Conservation (phyloP, 2,329 filamentous ascomycete genomes). For the Calonectria hawksworthii region DNA sequence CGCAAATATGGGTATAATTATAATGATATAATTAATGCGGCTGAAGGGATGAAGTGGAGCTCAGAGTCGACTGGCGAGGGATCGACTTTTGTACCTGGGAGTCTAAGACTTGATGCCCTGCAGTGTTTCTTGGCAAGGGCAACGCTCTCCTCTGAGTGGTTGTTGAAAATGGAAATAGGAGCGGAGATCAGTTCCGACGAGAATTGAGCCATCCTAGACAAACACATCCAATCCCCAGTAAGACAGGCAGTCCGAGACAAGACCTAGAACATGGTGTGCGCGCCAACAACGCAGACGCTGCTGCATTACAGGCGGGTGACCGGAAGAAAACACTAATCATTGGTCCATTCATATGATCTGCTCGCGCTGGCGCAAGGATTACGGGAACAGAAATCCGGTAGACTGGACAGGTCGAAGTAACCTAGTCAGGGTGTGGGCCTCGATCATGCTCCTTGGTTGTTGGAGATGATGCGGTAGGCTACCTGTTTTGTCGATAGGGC, state of each 20-base stretch:
- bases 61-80: not conserved
- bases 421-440: not conserved
- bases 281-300: not conserved
- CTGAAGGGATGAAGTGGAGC: not conserved
- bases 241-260: not conserved
- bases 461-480: not conserved
- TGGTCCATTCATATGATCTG: not conserved
- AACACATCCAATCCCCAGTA: not conserved
- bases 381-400: slow-evolving; percentile 13
- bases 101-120: not conserved
- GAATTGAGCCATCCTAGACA: not conserved
- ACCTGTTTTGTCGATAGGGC: not conserved
- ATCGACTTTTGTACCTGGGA: not conserved
- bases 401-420: not conserved
- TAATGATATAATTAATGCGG: not conserved
- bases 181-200: slow-evolving; percentile 13
- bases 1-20: not conserved
- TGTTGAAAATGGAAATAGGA: not conserved
- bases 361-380: slow-evolving; percentile 7
- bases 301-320: slow-evolving; percentile 1
- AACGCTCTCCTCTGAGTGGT: not conserved
- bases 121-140: not conserved
- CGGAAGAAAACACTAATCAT: slow-evolving; percentile 8
- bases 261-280: not conserved
- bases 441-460: not conserved